Conservation (phyloP, 1,284 basidiomycete species). For the Cutaneotrichosporon sp. region DNA sequence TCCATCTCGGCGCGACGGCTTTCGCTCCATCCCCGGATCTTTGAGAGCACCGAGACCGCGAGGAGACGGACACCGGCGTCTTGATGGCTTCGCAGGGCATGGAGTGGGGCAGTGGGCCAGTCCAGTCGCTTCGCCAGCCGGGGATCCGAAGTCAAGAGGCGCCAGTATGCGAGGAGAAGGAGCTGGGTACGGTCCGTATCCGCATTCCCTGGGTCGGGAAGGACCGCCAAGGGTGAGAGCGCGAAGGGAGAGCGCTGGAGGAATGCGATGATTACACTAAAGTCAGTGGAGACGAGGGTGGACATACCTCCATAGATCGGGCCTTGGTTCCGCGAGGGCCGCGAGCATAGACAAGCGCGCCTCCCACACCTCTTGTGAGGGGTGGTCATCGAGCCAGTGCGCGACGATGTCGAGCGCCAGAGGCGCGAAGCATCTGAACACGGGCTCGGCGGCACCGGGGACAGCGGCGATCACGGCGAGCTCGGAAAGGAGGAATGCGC, state of each 20-base stretch:
- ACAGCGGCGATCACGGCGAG: slow-evolving; percentile 29
- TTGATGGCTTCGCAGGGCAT: slow-evolving; percentile 48
- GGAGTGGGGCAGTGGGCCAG: slow-evolving; percentile 65
- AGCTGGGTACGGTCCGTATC: slow-evolving; percentile 61
- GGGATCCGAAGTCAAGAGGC: slow-evolving; percentile 71
- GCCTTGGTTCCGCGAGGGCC: slow-evolving; percentile 34
- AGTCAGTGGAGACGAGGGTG: slow-evolving; percentile 8
- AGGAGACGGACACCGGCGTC: slow-evolving; percentile 67
- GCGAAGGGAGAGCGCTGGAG: slow-evolving; percentile 34
- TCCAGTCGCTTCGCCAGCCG: slow-evolving; percentile 62
- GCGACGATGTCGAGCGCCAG: slow-evolving; percentile 43
- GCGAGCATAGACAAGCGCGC: slow-evolving; percentile 35
- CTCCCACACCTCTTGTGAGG: slow-evolving; percentile 34
- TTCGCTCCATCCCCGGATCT: slow-evolving; percentile 75
- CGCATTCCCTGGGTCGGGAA: slow-evolving; percentile 54
- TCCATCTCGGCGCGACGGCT: slow-evolving; percentile 65
- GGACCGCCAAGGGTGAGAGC: slow-evolving; percentile 30
- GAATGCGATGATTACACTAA: slow-evolving; percentile 31
- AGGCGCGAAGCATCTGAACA: slow-evolving; percentile 40
- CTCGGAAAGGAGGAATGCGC: slow-evolving; percentile 27
- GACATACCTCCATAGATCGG: slow-evolving; percentile 50
- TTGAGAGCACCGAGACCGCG: slow-evolving; percentile 71
- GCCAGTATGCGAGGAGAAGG: slow-evolving; percentile 73
- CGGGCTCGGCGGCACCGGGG: slow-evolving; percentile 27
- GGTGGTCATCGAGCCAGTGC: slow-evolving; percentile 38